Evolutionary conservation across 2,329 filamentous ascomycete genomes (phyloP).

Genomic region (Botrytis elliptica): DNA sequence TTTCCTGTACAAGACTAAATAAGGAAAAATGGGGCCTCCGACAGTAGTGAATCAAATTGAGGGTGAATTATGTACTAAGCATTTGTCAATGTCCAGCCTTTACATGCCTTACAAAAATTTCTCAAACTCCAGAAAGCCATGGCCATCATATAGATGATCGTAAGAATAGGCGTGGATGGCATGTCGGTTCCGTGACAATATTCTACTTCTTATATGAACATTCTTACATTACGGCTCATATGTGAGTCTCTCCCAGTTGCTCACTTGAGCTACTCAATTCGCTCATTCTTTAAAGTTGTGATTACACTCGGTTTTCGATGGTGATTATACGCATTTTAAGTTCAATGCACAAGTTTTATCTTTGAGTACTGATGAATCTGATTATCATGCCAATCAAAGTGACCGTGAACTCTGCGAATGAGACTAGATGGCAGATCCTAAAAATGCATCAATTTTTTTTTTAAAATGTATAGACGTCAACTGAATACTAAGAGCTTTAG

Average conservation of each 20-base stretch:
- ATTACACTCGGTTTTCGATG: neutral
- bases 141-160: neutral
- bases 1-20: too few species aligned
- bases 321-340: neutral
- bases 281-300: neutral
- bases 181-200: rapidly evolving
- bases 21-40: neutral
- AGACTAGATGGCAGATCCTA: neutral
- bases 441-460: neutral
- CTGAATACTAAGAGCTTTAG: neutral
- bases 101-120: neutral
- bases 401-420: neutral
- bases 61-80: neutral
- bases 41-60: neutral
- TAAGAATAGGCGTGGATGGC: neutral
- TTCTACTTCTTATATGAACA: neutral
- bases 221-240: neutral
- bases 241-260: neutral
- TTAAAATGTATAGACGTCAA: neutral
- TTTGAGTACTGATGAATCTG: neutral
- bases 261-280: neutral
- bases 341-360: neutral
- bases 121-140: neutral
- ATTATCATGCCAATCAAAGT: neutral
- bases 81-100: neutral